These are phyloP conservation scores for Hansenula sp. DNA, from an alignment of 1,139 yeast species.

Conservation along the genomic window DNA sequence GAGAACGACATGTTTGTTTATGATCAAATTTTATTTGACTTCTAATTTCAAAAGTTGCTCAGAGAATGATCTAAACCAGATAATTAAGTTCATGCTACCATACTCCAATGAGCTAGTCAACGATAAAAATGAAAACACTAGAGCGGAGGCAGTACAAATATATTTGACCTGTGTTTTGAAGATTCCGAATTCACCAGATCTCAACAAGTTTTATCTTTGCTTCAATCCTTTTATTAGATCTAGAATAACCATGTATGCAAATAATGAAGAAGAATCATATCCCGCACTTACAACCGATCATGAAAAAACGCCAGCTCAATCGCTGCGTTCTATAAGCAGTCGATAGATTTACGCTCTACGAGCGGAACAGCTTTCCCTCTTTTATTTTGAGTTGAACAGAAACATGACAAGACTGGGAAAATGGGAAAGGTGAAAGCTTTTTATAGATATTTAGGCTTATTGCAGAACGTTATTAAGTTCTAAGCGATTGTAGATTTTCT, in stretches of 20 bases:
- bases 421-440: too few species aligned
- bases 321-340: background rate
- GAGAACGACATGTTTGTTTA: conserved; percentile 19
- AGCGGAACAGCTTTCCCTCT: too few species aligned
- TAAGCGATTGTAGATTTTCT: too few species aligned
- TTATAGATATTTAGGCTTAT: too few species aligned
- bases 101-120: conserved; percentile 8
- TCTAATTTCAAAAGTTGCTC: conserved; percentile 9
- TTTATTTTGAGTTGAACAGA: too few species aligned
- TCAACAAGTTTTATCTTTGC: conserved; percentile 8
- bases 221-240: conserved; percentile 12
- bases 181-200: background rate
- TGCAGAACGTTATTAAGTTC: too few species aligned
- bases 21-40: conserved; percentile 19
- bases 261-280: too few species aligned
- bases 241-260: conserved; percentile 3
- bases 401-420: too few species aligned
- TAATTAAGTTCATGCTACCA: conserved; percentile 8
- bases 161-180: conserved; percentile 12
- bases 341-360: too few species aligned
- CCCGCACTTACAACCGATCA: background rate
- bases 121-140: conserved; percentile 17
- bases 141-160: conserved; percentile 17
- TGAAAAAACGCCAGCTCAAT: background rate
- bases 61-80: conserved; percentile 2